Percentiles rank a stretch among this genome's conserved stretches.
Conservation (phyloP, 1,284 basidiomycete species). For the Fomitopsis schrenkii region DNA sequence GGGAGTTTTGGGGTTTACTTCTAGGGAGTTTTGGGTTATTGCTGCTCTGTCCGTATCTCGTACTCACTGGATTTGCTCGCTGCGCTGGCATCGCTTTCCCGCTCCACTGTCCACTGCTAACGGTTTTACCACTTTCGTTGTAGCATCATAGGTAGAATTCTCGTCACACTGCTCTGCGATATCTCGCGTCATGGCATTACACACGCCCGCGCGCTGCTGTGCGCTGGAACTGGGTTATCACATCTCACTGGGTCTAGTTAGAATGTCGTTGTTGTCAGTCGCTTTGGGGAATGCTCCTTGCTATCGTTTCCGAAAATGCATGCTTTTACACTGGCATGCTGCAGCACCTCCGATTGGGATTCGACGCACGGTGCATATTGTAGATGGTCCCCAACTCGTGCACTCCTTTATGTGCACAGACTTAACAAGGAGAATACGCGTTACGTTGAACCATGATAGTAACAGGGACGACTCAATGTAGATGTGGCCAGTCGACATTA, state of each 20-base stretch:
- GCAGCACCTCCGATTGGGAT: background rate
- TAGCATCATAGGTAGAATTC: conserved; percentile 25
- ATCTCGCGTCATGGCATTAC: conserved; percentile 25
- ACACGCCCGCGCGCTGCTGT: conserved; percentile 21
- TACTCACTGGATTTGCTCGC: conserved; percentile 14
- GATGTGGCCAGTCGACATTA: no score
- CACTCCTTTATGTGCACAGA: no score
- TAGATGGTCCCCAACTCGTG: no score
- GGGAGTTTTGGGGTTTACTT: conserved; percentile 8
- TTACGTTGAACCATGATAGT: no score
- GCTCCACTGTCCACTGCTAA: conserved; percentile 9
- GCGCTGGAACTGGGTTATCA: conserved; percentile 14
- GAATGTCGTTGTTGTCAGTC: background rate
- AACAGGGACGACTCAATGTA: no score
- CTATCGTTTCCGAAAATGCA: background rate
- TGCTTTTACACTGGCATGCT: background rate
- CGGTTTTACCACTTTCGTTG: conserved; percentile 10
- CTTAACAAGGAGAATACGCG: no score
- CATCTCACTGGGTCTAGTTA: background rate
- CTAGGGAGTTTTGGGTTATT: conserved; percentile 5
- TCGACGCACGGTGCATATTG: no score
- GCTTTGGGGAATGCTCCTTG: background rate
- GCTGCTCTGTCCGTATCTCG: conserved; percentile 10
- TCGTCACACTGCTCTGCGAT: conserved; percentile 16
- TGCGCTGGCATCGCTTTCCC: conserved; percentile 5